phyloP scores from a whole-genome alignment of 352 stramenopile genomes.

The Phytopythium mirpurense region DNA sequence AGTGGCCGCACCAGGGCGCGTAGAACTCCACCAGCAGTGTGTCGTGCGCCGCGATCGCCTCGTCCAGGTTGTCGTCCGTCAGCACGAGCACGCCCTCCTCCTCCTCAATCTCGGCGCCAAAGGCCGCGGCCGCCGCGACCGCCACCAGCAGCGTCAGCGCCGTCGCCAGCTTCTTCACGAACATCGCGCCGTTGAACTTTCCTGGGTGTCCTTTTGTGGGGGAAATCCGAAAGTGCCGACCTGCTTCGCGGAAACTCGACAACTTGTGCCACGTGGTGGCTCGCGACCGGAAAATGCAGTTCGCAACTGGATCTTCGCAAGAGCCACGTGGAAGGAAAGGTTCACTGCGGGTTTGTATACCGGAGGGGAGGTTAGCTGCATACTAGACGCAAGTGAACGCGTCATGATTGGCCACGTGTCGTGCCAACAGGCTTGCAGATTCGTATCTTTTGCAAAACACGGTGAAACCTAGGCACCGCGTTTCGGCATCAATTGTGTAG shows the following conservation, averaged over 20 bases:
- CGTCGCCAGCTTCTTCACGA: constrained; percentile 49
- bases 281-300: not conserved
- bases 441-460: constrained; percentile 2
- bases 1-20: constrained; percentile 85
- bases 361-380: not conserved
- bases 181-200: constrained; percentile 21
- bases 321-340: not conserved
- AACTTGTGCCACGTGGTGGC: not conserved
- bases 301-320: not conserved
- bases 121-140: constrained; percentile 31
- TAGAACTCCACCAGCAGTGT: constrained; percentile 90
- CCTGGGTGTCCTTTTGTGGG: not conserved
- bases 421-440: not conserved
- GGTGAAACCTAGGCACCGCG: too few relatives aligned
- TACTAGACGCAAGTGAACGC: not conserved
- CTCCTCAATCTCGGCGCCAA: constrained; percentile 63
- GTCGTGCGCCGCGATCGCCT: constrained; percentile 76
- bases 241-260: not conserved
- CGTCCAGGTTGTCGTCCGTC: constrained; percentile 90
- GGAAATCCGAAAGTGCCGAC: constrained; percentile 22
- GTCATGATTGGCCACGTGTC: constrained; percentile 1
- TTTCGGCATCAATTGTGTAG: too few relatives aligned
- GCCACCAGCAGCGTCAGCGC: constrained; percentile 42
- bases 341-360: not conserved
- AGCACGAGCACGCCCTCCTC: constrained; percentile 91